phyloP scores from a whole-genome alignment of 495 filamentous ascomycete species.

The Bryoglossum gracile region DNA sequence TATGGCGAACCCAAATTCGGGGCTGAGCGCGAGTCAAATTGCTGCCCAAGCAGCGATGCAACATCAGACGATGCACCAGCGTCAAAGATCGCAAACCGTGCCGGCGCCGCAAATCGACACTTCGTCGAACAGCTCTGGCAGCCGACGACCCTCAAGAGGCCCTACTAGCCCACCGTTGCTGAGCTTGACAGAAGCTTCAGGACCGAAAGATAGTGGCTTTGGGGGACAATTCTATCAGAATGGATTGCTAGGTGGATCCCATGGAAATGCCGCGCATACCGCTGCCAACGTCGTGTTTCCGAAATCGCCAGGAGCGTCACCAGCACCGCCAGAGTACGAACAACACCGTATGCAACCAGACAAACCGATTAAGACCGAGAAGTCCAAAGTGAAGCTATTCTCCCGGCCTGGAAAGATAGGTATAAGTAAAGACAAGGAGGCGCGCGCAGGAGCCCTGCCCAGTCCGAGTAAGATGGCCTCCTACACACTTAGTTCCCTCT shows the following conservation, averaged over 20 bases:
- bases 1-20: constrained; percentile 30
- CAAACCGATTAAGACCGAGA: constrained; percentile 63
- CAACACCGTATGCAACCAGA: constrained; percentile 39
- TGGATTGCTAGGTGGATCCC: constrained; percentile 53
- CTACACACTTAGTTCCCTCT: constrained; percentile 42
- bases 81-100: constrained; percentile 67
- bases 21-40: constrained; percentile 73
- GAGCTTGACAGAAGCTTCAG: constrained; percentile 48
- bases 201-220: constrained; percentile 45
- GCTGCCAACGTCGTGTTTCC: constrained; percentile 87
- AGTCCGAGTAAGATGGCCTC: constrained; percentile 75
- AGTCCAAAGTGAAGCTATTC: constrained; percentile 88
- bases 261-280: constrained; percentile 63
- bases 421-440: constrained; percentile 67
- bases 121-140: constrained; percentile 6
- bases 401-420: constrained; percentile 80
- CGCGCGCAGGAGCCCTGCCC: constrained; percentile 62
- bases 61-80: constrained; percentile 48
- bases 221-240: constrained; percentile 54
- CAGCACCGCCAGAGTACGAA: constrained; percentile 33
- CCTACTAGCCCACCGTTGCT: constrained; percentile 43
- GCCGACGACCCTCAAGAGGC: constrained; percentile 14
- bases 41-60: constrained; percentile 90
- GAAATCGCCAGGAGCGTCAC: constrained; percentile 47
- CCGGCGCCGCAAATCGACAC: constrained; percentile 42